A percentile compares a stretch with the other conserved stretches of the same genome.
phyloP scores from a whole-genome alignment of 2,329 filamentous ascomycete species.

The Curvularia verruculosa region DNA sequence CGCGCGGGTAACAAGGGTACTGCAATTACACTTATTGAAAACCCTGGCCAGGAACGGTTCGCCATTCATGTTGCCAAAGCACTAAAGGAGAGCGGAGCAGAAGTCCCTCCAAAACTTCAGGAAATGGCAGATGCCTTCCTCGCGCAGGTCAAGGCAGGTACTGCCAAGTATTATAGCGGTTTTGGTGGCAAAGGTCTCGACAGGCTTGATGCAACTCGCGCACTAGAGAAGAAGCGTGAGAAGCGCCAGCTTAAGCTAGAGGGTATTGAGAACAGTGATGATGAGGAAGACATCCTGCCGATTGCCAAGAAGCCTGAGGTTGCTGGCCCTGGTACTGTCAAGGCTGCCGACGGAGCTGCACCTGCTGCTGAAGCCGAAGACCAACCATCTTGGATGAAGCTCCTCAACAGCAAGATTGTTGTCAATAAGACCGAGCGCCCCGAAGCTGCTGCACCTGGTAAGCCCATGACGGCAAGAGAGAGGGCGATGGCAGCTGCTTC shows the following conservation, averaged over 20 bases:
- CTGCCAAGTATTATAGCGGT: slow-evolving; percentile 82
- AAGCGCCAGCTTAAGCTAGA: slow-evolving; percentile 79
- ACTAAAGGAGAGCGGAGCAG: slow-evolving; percentile 86
- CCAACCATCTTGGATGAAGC: slow-evolving; percentile 39
- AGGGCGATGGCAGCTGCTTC: slow-evolving; percentile 89
- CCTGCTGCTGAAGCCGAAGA: slow-evolving; percentile 27
- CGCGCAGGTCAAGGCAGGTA: slow-evolving; percentile 90
- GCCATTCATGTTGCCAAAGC: slow-evolving; percentile 89
- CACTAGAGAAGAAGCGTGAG: slow-evolving; percentile 83
- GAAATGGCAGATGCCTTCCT: slow-evolving; percentile 71
- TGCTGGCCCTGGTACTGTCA: slow-evolving; percentile 46
- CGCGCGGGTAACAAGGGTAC: slow-evolving; percentile 94
- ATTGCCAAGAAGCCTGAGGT: slow-evolving; percentile 63
- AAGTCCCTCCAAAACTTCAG: slow-evolving; percentile 72
- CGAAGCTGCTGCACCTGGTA: slow-evolving; percentile 55
- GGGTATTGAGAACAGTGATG: slow-evolving; percentile 84
- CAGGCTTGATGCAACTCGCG: slow-evolving; percentile 86
- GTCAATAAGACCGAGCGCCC: slow-evolving; percentile 72
- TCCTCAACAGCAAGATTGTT: slow-evolving; percentile 71
- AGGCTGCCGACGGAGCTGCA: slow-evolving; percentile 23
- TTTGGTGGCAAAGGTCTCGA: slow-evolving; percentile 97
- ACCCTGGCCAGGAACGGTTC: slow-evolving; percentile 88
- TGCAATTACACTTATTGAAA: slow-evolving; percentile 92
- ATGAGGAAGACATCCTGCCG: slow-evolving; percentile 70
- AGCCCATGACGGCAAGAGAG: slow-evolving; percentile 68